Evolutionary conservation across 2,329 filamentous ascomycete species (phyloP).

Genomic region (Zasmidium angulare): DNA sequence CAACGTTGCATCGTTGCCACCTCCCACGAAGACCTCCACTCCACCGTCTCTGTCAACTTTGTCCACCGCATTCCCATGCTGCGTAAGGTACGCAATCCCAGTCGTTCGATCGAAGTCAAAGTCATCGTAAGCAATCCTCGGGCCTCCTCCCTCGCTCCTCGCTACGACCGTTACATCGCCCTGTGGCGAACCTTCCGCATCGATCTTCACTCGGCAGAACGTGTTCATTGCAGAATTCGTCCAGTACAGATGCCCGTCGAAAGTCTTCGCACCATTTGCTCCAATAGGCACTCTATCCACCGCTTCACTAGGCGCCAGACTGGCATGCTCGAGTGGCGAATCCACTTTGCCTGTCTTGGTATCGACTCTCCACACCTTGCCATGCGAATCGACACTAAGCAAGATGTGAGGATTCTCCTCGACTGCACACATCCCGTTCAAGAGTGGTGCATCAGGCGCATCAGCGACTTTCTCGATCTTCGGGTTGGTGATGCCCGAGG

Average conservation of each 20-base stretch:
- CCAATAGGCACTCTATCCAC: neutral
- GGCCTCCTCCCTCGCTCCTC: neutral
- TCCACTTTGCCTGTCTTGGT: neutral
- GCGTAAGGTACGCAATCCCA: slow-evolving; percentile 4
- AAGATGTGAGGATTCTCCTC: neutral
- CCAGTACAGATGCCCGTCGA: slow-evolving; percentile 2
- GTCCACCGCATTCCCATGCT: slow-evolving; percentile 1
- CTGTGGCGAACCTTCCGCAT: neutral
- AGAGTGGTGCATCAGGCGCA: neutral
- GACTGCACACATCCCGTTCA: neutral
- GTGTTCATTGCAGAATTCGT: slow-evolving; percentile 4
- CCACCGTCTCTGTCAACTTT: neutral
- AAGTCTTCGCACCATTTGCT: neutral
- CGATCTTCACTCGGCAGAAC: slow-evolving; percentile 2
- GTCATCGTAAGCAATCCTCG: slow-evolving; percentile 3
- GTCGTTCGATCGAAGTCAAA: slow-evolving; percentile 4
- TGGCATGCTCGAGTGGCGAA: neutral
- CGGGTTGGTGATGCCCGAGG: neutral
- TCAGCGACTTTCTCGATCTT: neutral
- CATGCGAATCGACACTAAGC: neutral
- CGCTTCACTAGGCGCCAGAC: neutral
- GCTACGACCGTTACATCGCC: slow-evolving; percentile 3
- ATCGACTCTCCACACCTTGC: slow-evolving; percentile 1
- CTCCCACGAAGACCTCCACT: slow-evolving; percentile 6
- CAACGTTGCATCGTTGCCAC: neutral